Conservation (phyloP, 192 early-diverging fungal species). For the Backusella westeae region DNA sequence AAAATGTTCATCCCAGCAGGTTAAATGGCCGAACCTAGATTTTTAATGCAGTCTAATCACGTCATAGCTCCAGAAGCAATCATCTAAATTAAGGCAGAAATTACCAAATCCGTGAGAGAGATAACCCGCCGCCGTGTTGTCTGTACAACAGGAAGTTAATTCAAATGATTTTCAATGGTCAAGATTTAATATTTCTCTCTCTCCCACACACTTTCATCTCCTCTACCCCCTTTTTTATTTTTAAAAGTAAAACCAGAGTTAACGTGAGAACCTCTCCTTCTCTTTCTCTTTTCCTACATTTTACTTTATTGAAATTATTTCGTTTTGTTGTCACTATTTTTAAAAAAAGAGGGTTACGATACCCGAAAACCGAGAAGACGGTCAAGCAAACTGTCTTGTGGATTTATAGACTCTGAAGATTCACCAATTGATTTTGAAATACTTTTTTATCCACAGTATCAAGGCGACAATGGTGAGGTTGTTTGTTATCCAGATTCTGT, state of each 20-base stretch:
- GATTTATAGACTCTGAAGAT: conserved; percentile 4
- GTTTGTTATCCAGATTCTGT: conserved; percentile 21
- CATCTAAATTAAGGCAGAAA: background rate
- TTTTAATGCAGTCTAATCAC: background rate
- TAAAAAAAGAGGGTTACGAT: conserved; percentile 3
- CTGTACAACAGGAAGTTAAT: background rate
- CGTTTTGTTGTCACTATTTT: background rate
- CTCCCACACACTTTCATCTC: background rate
- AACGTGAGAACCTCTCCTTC: background rate
- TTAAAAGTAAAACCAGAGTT: background rate
- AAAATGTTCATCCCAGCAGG: background rate
- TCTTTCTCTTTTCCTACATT: background rate
- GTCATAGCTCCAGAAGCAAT: background rate
- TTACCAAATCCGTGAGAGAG: background rate
- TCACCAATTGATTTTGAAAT: background rate
- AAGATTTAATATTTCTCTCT: background rate
- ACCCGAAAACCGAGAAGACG: background rate
- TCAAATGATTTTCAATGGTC: background rate
- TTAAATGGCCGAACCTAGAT: background rate
- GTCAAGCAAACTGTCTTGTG: background rate
- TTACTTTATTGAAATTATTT: background rate
- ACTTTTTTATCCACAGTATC: background rate
- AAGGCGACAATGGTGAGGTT: background rate
- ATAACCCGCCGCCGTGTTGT: background rate
- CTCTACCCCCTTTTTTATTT: background rate